Base-by-base conservation (phyloP, 495 filamentous ascomycete genomes). In the Choiromyces venosus region DNA sequence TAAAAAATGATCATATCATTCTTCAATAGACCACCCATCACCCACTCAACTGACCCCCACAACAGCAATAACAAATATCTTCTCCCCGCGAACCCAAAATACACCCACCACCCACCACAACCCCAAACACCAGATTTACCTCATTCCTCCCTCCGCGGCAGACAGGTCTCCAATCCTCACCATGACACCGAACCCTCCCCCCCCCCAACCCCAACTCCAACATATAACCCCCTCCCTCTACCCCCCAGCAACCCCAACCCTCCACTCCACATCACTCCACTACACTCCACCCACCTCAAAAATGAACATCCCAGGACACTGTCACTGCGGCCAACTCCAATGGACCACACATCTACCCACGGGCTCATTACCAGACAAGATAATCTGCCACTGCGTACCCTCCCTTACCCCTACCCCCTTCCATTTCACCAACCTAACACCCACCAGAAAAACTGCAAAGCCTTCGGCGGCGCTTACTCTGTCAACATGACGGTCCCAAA, bases 381-480 rank as follows among this genome's bases (percentile, higher is more conserved):
- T 71, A 3, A 37, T 78, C n/a, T 79, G 76, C 16, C 76, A 79
- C 29, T 79, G 76, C 37, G 75, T 79, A 68, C 37, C 35, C 4
- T 1, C 39, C 38, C 4, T 38, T 35, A n/a, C 25, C 37, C 36
- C n/a, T 29, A 35, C 25, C 4, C 40, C 35, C 10, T 36, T 3
- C 4, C 38, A n/a, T n/a, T n/a, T 25, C 38, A 25, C 9, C n/a
- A 16, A 36, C 9, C 66, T 29, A 40, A 68, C 21, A 9, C 44
- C 19, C 9, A 46, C 9, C 37, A 76, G 72, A 67, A 42, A 36
- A 64, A 67, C 3, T 79, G 76, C 40, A 73, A 76, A 39, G 71
- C 52, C 52, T 74, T 78, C 38, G 76, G 76, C 18, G 75, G 75
- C n/a, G 75, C 75, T 6, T 79, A 79, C 29, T 76, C 76, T 5